Percentiles rank a stretch among this genome's conserved stretches.
Conservation (phyloP, 164 flowering plant genomes). For the Litsea cubeba region DNA sequence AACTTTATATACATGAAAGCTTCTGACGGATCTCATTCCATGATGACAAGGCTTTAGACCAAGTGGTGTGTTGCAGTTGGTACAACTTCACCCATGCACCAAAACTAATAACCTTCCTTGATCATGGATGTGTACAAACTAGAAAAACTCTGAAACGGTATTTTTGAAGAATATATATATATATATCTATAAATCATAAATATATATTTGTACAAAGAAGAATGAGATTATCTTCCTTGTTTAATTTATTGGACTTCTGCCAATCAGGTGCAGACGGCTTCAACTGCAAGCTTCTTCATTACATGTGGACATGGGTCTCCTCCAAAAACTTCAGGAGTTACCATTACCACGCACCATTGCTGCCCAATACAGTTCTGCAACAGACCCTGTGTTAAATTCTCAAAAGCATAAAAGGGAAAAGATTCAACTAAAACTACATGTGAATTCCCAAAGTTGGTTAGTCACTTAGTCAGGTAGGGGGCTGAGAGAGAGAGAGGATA, state of each 20-base stretch:
- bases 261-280: conserved; percentile 48
- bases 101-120: neutral
- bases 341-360: conserved; percentile 63
- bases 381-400: conserved; percentile 14
- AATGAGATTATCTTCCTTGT: neutral
- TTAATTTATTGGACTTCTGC: conserved; percentile 3
- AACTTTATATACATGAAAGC: conserved; percentile 4
- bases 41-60: neutral
- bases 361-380: conserved; percentile 86
- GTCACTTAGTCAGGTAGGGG: neutral
- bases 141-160: neutral
- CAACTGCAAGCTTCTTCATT: conserved; percentile 71
- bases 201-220: neutral
- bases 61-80: conserved; percentile 10
- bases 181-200: too few relatives aligned
- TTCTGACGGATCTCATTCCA: neutral
- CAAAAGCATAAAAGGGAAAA: conserved; percentile 1
- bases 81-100: conserved; percentile 2
- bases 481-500: conserved; percentile 13
- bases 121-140: neutral
- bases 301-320: conserved; percentile 76
- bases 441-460: neutral
- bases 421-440: conserved; percentile 1
- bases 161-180: neutral
- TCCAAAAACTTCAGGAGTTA: conserved; percentile 76